Evolutionary conservation across 441 rosid genomes (phyloP), one percentile per base, ranked within the genome.

Genomic region (Gossypium aridum): DNA sequence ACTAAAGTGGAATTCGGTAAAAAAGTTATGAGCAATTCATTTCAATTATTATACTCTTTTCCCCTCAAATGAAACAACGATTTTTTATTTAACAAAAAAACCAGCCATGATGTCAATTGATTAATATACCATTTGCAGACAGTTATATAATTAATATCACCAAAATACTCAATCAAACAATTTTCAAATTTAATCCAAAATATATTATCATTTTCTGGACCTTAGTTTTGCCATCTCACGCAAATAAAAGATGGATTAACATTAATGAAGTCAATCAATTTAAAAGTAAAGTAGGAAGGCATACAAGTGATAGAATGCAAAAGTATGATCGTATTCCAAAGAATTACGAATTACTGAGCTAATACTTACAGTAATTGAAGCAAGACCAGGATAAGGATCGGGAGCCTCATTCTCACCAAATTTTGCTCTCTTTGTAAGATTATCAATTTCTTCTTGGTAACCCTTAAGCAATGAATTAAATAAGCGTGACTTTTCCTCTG

Each of bases 321-420:
- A 45, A 59, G 13, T 9, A 75, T 45, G 64, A 64, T 17, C 77
- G 37, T 55, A 70, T 28, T 17, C 16, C 9, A 76, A 39, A 20
- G 47, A 60, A 65, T 23, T 28, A 62, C 28, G 55, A 60, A 65
- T 23, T 28, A 62, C 28, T 26, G 60, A 77, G 39, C 43, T 26
- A 73, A 64, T 69, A 83, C 92, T 92, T 83, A 96, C 98, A 80
- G 97, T 85, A 81, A 89, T 85, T 26, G 98, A 92, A 80, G 97
- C 94, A 81, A 93, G 96, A 72, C 97, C 88, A 2, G 93, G 97
- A 87, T 86, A 93, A 71, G 97, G 99, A 86, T 96, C 99, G 34
- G 99, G 99, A 70, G 98, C 99, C 88, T 96, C 99, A 80, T 96
- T 93, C 83, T 96, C 98, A 77, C 98, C 99, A 83, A 88, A 96